phyloP scores from a whole-genome alignment of 1,139 yeast species.

The Candida glucosophila region DNA sequence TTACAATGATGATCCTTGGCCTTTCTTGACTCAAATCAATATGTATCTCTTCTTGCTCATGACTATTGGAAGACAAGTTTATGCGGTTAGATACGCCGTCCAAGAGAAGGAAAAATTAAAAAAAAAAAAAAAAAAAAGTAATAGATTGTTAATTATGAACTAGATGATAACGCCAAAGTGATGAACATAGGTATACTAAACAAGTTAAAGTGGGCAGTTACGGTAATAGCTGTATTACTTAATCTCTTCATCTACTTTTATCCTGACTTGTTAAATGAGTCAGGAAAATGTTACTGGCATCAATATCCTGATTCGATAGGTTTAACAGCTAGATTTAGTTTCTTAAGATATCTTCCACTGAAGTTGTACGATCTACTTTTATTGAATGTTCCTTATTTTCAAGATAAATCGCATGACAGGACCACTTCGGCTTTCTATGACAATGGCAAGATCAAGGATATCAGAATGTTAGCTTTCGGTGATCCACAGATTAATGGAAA shows the following conservation, averaged over 20 bases:
- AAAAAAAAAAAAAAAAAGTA: too few relatives aligned
- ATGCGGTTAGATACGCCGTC: too few relatives aligned
- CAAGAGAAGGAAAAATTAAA: too few relatives aligned
- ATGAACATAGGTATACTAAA: too few relatives aligned
- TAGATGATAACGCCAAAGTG: too few relatives aligned
- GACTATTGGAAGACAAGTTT: too few relatives aligned
- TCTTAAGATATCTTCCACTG: slow-evolving; percentile 16
- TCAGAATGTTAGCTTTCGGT: slow-evolving; percentile 73
- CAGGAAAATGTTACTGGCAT: slow-evolving; percentile 54
- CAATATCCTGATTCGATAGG: slow-evolving; percentile 9
- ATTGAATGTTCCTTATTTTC: slow-evolving; percentile 24
- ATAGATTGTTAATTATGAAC: too few relatives aligned
- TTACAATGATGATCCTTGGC: too few relatives aligned
- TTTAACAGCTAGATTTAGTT: slow-evolving; percentile 8
- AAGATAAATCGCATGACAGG: slow-evolving; percentile 8
- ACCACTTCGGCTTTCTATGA: slow-evolving; percentile 6
- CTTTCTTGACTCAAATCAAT: too few relatives aligned
- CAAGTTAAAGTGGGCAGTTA: slow-evolving; percentile 14
- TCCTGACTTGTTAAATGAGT: slow-evolving; percentile 48
- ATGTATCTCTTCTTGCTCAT: too few relatives aligned
- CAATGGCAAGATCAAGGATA: slow-evolving; percentile 28
- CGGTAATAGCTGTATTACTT: slow-evolving; percentile 32
- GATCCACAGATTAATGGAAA: slow-evolving; percentile 95
- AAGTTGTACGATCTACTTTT: slow-evolving; percentile 15
- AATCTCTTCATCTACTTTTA: slow-evolving; percentile 64